Evolutionary conservation across 768 basidiomycete genomes (phyloP).

Genomic region (Leccinum imitatum): DNA sequence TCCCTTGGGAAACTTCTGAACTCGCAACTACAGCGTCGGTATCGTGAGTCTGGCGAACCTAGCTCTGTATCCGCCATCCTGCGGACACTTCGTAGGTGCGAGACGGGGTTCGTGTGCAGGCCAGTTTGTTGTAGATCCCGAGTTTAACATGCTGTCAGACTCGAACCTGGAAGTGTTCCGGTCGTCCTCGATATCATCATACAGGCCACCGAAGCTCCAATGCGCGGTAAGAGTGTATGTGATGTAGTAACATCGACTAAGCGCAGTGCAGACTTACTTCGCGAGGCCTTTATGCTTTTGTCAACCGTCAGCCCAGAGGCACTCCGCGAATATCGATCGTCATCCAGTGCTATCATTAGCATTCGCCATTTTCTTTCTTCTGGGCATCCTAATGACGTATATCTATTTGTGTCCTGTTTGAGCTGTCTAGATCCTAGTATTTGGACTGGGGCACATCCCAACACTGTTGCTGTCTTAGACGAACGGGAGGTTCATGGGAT

Average conservation of each 20-base stretch:
- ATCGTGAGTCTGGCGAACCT: slow-evolving; percentile 10
- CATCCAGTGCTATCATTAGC: slow-evolving; percentile 36
- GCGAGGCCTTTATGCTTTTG: slow-evolving; percentile 36
- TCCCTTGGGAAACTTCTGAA: slow-evolving; percentile 24
- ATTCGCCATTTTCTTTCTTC: slow-evolving; percentile 63
- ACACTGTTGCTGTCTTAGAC: slow-evolving; percentile 56
- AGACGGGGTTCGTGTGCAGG: slow-evolving; percentile 22
- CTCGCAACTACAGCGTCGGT: slow-evolving; percentile 16
- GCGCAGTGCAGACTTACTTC: slow-evolving; percentile 28
- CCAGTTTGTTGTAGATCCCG: background rate
- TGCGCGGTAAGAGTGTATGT: slow-evolving; percentile 23
- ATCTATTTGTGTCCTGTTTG: slow-evolving; percentile 66
- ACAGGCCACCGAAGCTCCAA: slow-evolving; percentile 20
- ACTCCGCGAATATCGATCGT: slow-evolving; percentile 17
- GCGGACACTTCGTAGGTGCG: slow-evolving; percentile 23
- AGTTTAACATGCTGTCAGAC: slow-evolving; percentile 18
- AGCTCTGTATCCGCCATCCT: slow-evolving; percentile 15
- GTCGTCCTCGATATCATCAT: slow-evolving; percentile 29
- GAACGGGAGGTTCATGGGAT: slow-evolving; percentile 71
- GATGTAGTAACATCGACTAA: slow-evolving; percentile 15
- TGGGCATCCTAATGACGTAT: slow-evolving; percentile 56
- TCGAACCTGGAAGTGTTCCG: slow-evolving; percentile 20
- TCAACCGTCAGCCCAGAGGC: slow-evolving; percentile 22
- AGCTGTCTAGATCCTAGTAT: slow-evolving; percentile 52
- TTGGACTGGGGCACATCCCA: slow-evolving; percentile 67